phyloP scores from a whole-genome alignment of 2,329 filamentous ascomycete species.

The Chrysoporthe puriensis region DNA sequence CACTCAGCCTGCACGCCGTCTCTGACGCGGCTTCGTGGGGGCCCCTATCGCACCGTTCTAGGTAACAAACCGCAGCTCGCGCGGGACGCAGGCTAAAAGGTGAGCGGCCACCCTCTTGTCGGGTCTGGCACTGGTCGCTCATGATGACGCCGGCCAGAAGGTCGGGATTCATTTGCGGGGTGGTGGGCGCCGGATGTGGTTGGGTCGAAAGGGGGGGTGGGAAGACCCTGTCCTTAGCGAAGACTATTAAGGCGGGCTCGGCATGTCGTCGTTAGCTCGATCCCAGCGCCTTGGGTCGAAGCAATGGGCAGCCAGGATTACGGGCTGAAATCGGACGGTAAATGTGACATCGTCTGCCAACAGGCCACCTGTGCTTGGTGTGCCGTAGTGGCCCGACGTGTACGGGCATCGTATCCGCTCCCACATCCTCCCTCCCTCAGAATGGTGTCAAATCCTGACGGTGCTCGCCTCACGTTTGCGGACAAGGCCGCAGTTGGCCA shows the following conservation, averaged over 20 bases:
- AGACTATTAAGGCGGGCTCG: slow-evolving; percentile 29
- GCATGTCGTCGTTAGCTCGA: slow-evolving; percentile 31
- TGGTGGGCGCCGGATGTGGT: slow-evolving; percentile 18
- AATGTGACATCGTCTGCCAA: slow-evolving; percentile 11
- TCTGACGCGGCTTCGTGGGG: not conserved
- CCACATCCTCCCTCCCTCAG: not conserved
- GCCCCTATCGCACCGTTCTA: not conserved
- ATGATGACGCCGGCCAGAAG: slow-evolving; percentile 8
- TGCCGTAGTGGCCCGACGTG: slow-evolving; percentile 7
- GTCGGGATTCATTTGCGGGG: slow-evolving; percentile 12
- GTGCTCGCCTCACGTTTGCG: not conserved
- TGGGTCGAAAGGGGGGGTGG: slow-evolving; percentile 6
- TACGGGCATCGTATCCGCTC: not conserved
- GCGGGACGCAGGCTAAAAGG: not conserved
- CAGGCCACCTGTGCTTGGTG: slow-evolving; percentile 11
- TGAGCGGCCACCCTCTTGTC: not conserved
- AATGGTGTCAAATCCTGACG: not conserved
- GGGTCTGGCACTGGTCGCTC: not conserved
- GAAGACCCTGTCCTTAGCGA: slow-evolving; percentile 13
- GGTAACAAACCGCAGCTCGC: not conserved
- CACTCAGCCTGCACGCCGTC: not conserved
- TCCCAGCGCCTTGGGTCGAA: slow-evolving; percentile 29
- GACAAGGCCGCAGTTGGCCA: not conserved
- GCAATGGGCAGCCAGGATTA: slow-evolving; percentile 24
- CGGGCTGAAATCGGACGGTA: slow-evolving; percentile 11